Evolutionary conservation across 768 basidiomycete species (phyloP).

Genomic region (Mycena leptocephala): DNA sequence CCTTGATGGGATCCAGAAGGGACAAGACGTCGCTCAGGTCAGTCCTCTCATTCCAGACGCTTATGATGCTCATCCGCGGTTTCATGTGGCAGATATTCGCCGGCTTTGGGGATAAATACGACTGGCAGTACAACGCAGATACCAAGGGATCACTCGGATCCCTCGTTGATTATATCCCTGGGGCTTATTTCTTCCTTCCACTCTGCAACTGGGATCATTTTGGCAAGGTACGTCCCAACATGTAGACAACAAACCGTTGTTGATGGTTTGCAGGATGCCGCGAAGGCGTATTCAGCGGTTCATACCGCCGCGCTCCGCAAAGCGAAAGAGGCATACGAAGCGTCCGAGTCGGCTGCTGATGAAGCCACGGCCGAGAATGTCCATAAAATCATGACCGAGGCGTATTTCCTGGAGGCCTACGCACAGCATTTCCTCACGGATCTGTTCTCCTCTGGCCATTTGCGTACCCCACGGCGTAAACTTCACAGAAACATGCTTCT

Average conservation of each 20-base stretch:
- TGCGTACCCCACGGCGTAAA: not conserved
- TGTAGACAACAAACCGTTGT: no score
- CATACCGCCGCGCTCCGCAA: not conserved
- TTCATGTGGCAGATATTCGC: not conserved
- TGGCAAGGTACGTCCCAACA: not conserved
- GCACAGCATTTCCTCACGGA: constrained; percentile 16
- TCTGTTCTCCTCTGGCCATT: constrained; percentile 12
- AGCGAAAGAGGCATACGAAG: not conserved
- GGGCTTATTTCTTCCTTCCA: not conserved
- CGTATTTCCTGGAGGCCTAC: not conserved
- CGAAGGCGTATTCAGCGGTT: not conserved
- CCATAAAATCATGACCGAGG: not conserved
- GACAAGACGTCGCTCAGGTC: not conserved
- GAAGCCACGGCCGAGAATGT: not conserved
- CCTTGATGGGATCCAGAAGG: not conserved
- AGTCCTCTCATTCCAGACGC: not conserved
- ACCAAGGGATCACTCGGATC: not conserved
- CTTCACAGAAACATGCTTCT: not conserved
- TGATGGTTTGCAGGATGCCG: not conserved
- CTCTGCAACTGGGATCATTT: constrained; percentile 20
- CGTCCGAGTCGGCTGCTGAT: no score
- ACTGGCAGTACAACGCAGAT: not conserved
- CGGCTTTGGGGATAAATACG: not conserved
- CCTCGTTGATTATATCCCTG: no score
- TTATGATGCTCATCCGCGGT: not conserved